These are phyloP conservation scores for Tilletia setariae DNA, from an alignment of 1,284 basidiomycete genomes.

Conservation along the genomic window DNA sequence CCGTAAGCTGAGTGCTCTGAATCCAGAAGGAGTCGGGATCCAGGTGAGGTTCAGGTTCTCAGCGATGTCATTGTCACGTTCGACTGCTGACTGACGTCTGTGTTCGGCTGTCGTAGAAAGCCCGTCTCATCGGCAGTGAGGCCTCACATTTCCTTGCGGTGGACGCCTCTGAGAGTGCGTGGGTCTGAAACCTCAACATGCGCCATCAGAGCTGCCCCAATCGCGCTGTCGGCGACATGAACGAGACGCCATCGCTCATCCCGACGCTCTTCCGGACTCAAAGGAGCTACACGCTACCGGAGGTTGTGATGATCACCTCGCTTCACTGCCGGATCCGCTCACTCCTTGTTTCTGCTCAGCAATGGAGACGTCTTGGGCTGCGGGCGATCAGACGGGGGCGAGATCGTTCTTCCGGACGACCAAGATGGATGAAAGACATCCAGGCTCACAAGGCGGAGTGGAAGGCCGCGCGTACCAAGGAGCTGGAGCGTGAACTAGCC, in stretches of 20 bases:
- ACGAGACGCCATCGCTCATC: slow-evolving; percentile 66
- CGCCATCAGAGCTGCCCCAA: slow-evolving; percentile 69
- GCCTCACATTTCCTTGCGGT: slow-evolving; percentile 90
- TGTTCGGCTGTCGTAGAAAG: too few species aligned
- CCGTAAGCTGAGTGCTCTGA: slow-evolving; percentile 78
- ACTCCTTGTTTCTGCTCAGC: slow-evolving; percentile 79
- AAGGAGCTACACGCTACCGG: too few species aligned
- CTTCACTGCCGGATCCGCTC: too few species aligned
- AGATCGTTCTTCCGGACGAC: slow-evolving; percentile 55
- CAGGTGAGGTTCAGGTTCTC: too few species aligned
- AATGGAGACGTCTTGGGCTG: slow-evolving; percentile 79
- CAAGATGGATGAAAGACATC: too few species aligned
- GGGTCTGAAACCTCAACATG: slow-evolving; percentile 87
- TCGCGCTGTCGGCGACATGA: slow-evolving; percentile 49
- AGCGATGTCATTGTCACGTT: too few species aligned
- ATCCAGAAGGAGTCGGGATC: too few species aligned
- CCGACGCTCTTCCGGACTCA: slow-evolving; percentile 75
- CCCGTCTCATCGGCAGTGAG: slow-evolving; percentile 76
- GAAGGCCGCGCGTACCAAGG: slow-evolving; percentile 28
- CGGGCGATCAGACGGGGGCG: slow-evolving; percentile 68
- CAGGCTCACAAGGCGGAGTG: slow-evolving; percentile 51
- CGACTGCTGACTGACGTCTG: too few species aligned
- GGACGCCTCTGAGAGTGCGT: slow-evolving; percentile 74
- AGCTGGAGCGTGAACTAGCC: slow-evolving; percentile 21
- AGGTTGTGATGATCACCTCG: too few species aligned